Conservation (phyloP, 2,329 filamentous ascomycete genomes). For the Trichophyton verrucosum region DNA sequence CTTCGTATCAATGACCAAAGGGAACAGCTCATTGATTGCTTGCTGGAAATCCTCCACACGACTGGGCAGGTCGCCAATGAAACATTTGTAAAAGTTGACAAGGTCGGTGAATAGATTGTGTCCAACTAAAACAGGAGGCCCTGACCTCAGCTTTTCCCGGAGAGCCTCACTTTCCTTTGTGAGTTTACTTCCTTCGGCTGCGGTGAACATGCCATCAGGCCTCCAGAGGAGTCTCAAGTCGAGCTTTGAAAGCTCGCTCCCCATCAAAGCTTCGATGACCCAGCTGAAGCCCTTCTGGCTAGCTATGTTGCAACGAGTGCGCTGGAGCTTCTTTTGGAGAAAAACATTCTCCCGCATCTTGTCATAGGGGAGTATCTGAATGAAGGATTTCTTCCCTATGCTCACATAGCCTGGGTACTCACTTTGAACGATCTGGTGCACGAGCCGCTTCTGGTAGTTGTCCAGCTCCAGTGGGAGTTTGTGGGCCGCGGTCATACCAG, state of each 20-base stretch:
- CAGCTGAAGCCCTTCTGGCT: slow-evolving; percentile 34
- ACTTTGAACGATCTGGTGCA: slow-evolving; percentile 53
- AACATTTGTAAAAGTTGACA: slow-evolving; percentile 48
- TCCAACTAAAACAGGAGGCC: slow-evolving; percentile 43
- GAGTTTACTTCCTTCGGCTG: slow-evolving; percentile 14
- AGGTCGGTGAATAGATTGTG: slow-evolving; percentile 54
- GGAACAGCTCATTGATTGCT: slow-evolving; percentile 42
- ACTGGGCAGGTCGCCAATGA: slow-evolving; percentile 46
- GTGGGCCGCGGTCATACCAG: slow-evolving; percentile 11
- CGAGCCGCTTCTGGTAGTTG: slow-evolving; percentile 51
- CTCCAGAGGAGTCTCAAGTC: slow-evolving; percentile 23
- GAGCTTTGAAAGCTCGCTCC: slow-evolving; percentile 30
- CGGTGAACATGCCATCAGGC: background rate
- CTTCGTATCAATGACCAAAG: slow-evolving; percentile 49
- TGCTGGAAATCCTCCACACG: slow-evolving; percentile 42
- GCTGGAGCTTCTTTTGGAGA: slow-evolving; percentile 19
- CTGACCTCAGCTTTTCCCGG: slow-evolving; percentile 32
- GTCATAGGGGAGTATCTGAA: slow-evolving; percentile 31
- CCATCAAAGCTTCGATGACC: slow-evolving; percentile 35
- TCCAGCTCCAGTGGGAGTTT: slow-evolving; percentile 31
- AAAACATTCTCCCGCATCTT: slow-evolving; percentile 24
- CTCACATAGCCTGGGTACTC: slow-evolving; percentile 41
- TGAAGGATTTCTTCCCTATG: slow-evolving; percentile 25
- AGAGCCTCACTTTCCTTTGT: slow-evolving; percentile 16
- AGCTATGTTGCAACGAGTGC: slow-evolving; percentile 20